phyloP scores from a whole-genome alignment of 2,329 filamentous ascomycete species.

The Keithomyces neogunnii region DNA sequence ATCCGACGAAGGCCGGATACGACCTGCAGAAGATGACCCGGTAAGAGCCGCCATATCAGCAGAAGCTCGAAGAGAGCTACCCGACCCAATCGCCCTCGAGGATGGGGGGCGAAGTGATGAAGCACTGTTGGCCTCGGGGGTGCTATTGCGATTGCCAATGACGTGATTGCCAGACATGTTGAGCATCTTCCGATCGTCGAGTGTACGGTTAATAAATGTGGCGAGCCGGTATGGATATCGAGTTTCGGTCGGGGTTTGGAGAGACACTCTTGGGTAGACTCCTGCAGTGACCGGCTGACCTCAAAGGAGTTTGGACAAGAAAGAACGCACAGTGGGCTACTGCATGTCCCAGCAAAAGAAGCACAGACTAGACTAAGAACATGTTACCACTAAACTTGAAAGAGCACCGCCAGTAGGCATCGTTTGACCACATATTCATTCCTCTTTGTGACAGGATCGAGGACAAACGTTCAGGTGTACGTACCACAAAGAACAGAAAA shows the following conservation, averaged over 20 bases:
- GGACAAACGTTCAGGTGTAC: conserved; percentile 1
- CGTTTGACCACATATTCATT: not conserved
- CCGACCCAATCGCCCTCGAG: conserved; percentile 67
- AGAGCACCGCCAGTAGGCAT: not conserved
- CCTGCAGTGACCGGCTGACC: conserved; percentile 80
- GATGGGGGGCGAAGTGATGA: conserved; percentile 75
- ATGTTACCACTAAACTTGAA: not conserved
- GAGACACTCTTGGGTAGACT: conserved; percentile 33
- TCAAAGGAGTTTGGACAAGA: conserved; percentile 54
- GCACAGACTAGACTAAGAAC: conserved; percentile 5
- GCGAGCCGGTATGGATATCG: not conserved
- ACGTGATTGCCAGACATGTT: conserved; percentile 61
- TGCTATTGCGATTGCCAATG: conserved; percentile 89
- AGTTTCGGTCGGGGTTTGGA: not conserved
- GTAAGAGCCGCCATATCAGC: conserved; percentile 87
- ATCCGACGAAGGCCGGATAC: conserved; percentile 90
- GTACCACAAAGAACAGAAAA: conserved; percentile 16
- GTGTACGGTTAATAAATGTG: conserved; percentile 7
- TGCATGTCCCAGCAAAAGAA: conserved; percentile 22
- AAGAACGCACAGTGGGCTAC: conserved; percentile 18
- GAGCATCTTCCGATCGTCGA: conserved; percentile 32
- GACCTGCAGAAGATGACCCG: conserved; percentile 57
- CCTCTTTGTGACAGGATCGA: not conserved
- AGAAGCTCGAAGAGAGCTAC: conserved; percentile 84
- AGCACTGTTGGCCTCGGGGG: conserved; percentile 78